Evolutionary conservation across 805 yeast genomes (phyloP).

Genomic region (Ogataea zsoltii): DNA sequence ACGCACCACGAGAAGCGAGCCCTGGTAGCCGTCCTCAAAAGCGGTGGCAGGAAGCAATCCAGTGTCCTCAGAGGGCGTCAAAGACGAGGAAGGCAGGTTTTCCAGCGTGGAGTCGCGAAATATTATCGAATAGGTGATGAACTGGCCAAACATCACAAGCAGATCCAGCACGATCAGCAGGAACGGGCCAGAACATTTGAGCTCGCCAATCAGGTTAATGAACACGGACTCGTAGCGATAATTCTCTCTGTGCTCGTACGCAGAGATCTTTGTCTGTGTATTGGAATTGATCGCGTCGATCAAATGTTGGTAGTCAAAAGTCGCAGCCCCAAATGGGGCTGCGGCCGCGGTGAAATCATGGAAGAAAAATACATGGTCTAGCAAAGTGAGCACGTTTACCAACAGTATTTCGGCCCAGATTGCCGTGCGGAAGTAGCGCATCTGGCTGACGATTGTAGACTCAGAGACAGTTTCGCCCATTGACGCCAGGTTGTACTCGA

Average conservation of each 20-base stretch:
- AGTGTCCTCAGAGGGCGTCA: too few species aligned
- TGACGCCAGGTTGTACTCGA: constrained; percentile 15
- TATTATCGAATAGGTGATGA: constrained; percentile 16
- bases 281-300: constrained; percentile 12
- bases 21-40: constrained; percentile 20
- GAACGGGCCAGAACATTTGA: constrained; percentile 7
- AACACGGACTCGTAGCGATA: constrained; percentile 24
- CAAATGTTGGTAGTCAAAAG: not conserved
- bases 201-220: constrained; percentile 32
- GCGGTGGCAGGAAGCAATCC: not conserved
- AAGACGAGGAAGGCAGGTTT: not conserved
- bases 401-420: constrained; percentile 19
- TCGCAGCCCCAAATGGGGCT: not conserved
- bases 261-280: constrained; percentile 14
- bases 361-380: constrained; percentile 18
- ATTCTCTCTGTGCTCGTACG: constrained; percentile 17
- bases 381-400: constrained; percentile 14
- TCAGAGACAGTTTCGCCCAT: constrained; percentile 14
- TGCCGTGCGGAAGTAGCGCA: constrained; percentile 13
- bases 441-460: constrained; percentile 10
- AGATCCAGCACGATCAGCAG: constrained; percentile 24
- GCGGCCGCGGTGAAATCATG: constrained; percentile 1
- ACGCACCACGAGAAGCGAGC: constrained; percentile 14
- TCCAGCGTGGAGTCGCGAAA: constrained; percentile 10
- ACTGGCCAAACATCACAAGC: constrained; percentile 21